Base-by-base conservation (phyloP, 352 stramenopile species). In the Ophiocytium majus region DNA sequence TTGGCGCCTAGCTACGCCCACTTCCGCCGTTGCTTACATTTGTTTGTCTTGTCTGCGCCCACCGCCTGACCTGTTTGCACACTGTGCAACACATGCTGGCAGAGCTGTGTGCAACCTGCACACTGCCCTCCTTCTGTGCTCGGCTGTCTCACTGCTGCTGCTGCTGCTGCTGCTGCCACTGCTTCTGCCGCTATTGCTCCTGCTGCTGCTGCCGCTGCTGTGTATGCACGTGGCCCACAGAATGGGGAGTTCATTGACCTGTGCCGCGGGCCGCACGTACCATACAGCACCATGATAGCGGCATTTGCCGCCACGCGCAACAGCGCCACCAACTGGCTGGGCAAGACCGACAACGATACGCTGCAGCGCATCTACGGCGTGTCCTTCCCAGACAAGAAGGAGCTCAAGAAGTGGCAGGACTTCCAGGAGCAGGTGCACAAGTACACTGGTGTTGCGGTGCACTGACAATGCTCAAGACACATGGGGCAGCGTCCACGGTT, bases 201-300 rank as follows among this genome's bases (percentile, higher is more conserved):
- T 57, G 43, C 43, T 57, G 43, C 43, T 57, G 43, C 43, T 57
- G 5, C 5, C 5, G 5, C 5, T 57, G 43, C 14, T 57, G 43
- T 57, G 14, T 57, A 14, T 57, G 43, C 43, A 14, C 43, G 43
- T 57, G 43, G n/a, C n/a, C n/a, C 19, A 23, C 92, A 94, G 63
- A 99, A 96, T 85, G 98, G 97, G 0, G 93, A 97, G 33, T 93
- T 99, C 32, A 97, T 99, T 88, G 97, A 99, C 90, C 90, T 99
- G 76, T 99, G 97, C 90, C 95, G 95, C 74, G 97, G 97, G 64
- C 97, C 97, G 23, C 97, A 99, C 89, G 90, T 99, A 64, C 92
- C 95, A 0, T 92, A 98, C 90, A 98, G 96, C 33, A 95, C 95
- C 76, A 96, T 96, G 90, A 90, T 90, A 28, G 83, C 90, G 91